A percentile compares a stretch with the other conserved stretches of the same genome.
These are phyloP conservation scores for Calonectria leucothoes DNA, from an alignment of 2,329 filamentous ascomycete species.

Conservation along the genomic window DNA sequence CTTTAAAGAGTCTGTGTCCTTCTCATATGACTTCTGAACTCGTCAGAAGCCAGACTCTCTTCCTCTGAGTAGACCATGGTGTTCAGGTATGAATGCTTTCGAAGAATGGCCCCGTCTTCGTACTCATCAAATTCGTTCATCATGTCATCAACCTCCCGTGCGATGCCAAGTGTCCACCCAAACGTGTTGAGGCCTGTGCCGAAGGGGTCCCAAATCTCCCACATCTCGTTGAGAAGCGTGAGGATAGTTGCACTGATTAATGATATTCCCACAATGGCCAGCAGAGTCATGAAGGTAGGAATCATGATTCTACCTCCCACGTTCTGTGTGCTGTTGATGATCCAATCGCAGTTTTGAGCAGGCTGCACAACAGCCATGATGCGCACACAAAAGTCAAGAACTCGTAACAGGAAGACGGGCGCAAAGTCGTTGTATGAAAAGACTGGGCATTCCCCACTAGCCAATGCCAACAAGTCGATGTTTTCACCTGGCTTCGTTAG, in stretches of 20 bases:
- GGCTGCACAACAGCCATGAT: slow-evolving; percentile 29
- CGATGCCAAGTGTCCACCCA: slow-evolving; percentile 42
- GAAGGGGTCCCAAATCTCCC: slow-evolving; percentile 42
- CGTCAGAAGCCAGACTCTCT: neutral
- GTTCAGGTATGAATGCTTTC: slow-evolving; percentile 8
- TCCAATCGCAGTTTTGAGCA: slow-evolving; percentile 29
- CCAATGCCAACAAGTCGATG: slow-evolving; percentile 35
- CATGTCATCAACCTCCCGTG: slow-evolving; percentile 42
- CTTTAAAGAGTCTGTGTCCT: neutral
- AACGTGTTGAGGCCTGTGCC: slow-evolving; percentile 34
- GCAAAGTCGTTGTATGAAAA: slow-evolving; percentile 31
- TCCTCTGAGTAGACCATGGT: neutral
- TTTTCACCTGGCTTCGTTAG: slow-evolving; percentile 34
- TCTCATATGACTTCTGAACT: neutral
- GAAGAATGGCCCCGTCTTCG: slow-evolving; percentile 16
- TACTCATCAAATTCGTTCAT: slow-evolving; percentile 42
- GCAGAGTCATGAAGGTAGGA: neutral
- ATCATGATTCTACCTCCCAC: neutral
- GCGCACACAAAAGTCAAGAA: slow-evolving; percentile 19
- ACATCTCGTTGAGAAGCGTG: slow-evolving; percentile 37
- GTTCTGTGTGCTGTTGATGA: slow-evolving; percentile 16
- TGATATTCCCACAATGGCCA: slow-evolving; percentile 19
- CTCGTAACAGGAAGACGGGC: slow-evolving; percentile 33
- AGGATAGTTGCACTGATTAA: slow-evolving; percentile 24
- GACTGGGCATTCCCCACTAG: slow-evolving; percentile 32